phyloP scores from a whole-genome alignment of 176 grass and related monocot genomes.

The Eleusine indica region DNA sequence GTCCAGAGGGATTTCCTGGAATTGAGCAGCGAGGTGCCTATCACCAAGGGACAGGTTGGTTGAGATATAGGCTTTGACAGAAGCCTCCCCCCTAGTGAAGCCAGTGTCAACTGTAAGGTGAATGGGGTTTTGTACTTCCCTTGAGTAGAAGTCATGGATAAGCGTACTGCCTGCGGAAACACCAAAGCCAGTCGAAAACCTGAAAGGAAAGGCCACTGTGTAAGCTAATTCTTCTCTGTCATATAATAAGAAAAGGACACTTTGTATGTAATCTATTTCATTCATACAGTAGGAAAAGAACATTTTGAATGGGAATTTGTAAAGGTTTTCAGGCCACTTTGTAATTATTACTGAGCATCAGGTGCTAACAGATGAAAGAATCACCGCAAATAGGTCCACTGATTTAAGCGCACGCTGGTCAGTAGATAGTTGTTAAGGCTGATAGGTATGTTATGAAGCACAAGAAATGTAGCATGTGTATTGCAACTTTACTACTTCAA shows the following conservation, averaged over 20 bases:
- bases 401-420: neutral
- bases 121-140: conserved; percentile 75
- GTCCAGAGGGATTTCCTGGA: conserved; percentile 95
- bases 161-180: conserved; percentile 84
- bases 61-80: conserved; percentile 86
- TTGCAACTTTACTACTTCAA: neutral
- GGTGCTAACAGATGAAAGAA: neutral
- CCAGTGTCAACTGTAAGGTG: conserved; percentile 91
- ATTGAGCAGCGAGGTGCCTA: conserved; percentile 77
- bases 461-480: no score
- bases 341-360: neutral
- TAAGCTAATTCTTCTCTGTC: neutral
- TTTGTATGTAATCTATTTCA: neutral
- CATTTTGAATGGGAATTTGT: neutral
- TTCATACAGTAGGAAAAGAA: neutral
- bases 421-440: neutral
- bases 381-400: neutral
- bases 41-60: conserved; percentile 78
- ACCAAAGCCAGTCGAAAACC: conserved; percentile 96
- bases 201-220: conserved; percentile 26
- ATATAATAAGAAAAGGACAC: neutral
- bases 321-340: neutral
- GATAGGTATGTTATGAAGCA: no score
- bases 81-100: conserved; percentile 82
- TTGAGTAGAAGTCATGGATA: conserved; percentile 94